Conservation (phyloP, 352 stramenopile species). For the Thraustochytrium striatum region DNA sequence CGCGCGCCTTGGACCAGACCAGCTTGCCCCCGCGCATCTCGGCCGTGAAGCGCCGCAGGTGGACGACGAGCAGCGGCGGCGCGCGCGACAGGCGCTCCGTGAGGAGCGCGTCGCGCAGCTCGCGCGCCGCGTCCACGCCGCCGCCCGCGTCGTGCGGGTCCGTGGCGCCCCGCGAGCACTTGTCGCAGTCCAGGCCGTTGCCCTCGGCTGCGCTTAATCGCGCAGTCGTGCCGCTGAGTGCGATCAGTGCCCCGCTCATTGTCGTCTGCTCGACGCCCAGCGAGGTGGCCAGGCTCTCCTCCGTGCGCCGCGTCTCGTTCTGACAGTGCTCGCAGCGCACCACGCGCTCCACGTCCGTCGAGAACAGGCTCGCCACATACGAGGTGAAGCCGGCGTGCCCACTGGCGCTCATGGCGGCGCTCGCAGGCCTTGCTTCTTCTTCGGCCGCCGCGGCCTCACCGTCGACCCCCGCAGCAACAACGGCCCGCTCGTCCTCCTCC, state of each 20-base stretch:
- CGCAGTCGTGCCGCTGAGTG: no score
- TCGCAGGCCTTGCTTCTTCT: not conserved
- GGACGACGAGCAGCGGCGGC: not conserved
- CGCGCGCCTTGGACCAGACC: not conserved
- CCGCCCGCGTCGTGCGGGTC: not conserved
- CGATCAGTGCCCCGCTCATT: not conserved
- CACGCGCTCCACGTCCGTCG: slow-evolving; percentile 13
- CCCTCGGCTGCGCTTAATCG: slow-evolving; percentile 4
- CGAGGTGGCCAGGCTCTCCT: slow-evolving; percentile 30
- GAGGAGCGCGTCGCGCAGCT: slow-evolving; percentile 19
- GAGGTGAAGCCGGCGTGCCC: not conserved
- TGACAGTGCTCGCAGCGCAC: slow-evolving; percentile 1
- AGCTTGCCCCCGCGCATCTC: not conserved
- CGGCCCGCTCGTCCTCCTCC: slow-evolving; percentile 28
- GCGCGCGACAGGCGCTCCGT: slow-evolving; percentile 13
- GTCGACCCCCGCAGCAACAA: not conserved
- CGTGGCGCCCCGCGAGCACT: not conserved
- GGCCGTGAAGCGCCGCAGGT: slow-evolving; percentile 32
- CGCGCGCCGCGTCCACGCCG: not conserved
- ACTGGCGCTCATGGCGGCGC: not conserved
- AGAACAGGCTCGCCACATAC: slow-evolving; percentile 20
- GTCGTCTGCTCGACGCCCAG: slow-evolving; percentile 1
- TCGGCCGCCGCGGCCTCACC: not conserved
- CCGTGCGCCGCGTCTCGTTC: slow-evolving; percentile 7
- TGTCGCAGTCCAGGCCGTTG: slow-evolving; percentile 31